Conservation (phyloP, 1,139 yeast genomes). For the Zygosaccharomyces pseudobailii region DNA sequence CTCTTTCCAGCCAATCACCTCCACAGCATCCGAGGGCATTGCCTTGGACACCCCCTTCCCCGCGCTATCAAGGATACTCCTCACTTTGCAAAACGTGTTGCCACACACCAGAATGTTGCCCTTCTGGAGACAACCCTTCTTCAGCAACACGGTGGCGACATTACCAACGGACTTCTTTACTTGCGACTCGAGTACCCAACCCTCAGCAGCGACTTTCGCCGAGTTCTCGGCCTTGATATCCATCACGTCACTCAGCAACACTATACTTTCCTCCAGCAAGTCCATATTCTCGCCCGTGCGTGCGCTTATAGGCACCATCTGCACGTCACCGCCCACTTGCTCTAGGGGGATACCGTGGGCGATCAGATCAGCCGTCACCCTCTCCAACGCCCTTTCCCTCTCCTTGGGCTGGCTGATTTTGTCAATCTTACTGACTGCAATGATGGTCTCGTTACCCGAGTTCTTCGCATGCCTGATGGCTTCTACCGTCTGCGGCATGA, state of each 20-base stretch:
- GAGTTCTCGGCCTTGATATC: slow-evolving; percentile 67
- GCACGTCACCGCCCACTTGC: slow-evolving; percentile 94
- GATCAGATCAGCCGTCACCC: slow-evolving; percentile 73
- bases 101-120: slow-evolving; percentile 83
- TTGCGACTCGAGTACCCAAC: slow-evolving; percentile 86
- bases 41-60: slow-evolving; percentile 65
- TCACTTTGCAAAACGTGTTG: slow-evolving; percentile 76
- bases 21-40: slow-evolving; percentile 87
- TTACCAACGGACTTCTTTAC: slow-evolving; percentile 80
- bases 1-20: slow-evolving; percentile 91
- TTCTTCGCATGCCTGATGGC: slow-evolving; percentile 90
- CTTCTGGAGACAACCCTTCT: slow-evolving; percentile 67
- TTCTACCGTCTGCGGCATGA: slow-evolving; percentile 95
- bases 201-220: slow-evolving; percentile 59
- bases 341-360: slow-evolving; percentile 79
- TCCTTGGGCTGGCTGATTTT: slow-evolving; percentile 63
- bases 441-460: slow-evolving; percentile 73
- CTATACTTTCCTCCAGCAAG: slow-evolving; percentile 81
- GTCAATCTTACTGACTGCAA: slow-evolving; percentile 91
- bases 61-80: slow-evolving; percentile 71
- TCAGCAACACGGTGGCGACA: slow-evolving; percentile 77
- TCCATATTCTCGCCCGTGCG: slow-evolving; percentile 83
- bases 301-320: slow-evolving; percentile 83
- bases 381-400: slow-evolving; percentile 33
- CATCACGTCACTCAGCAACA: slow-evolving; percentile 75